Base-by-base conservation (phyloP, 768 basidiomycete species). In the Pholiota molesta region DNA sequence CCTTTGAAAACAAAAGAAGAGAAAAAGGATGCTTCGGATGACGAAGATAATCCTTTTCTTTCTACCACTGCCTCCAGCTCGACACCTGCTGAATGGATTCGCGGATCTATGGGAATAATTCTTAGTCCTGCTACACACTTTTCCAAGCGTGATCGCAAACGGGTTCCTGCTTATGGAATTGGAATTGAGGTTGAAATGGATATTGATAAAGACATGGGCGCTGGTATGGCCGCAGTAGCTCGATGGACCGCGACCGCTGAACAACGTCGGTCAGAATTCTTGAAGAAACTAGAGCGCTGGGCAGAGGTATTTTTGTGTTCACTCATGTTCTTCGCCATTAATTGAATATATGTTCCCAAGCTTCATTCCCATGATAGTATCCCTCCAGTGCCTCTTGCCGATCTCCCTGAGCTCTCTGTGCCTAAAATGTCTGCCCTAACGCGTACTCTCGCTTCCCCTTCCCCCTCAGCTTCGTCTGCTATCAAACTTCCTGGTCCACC, bases 151-250 rank as follows among this genome's bases (percentile, higher is more conserved):
- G 83, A 81, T 14, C 83, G 85, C 14, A 87, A 87, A 68, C 85
- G 93, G 45, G 77, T 92, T 19, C 88, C 91, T 35, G 92, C 85
- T 1, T 95, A 94, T 72, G 93, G 92, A 9, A 83, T 94, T 64
- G 93, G 93, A 1, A 91, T 95, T 54, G 91, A 94, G 74, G 91
- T 94, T 26, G 91, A 94, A 66, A 89, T 92, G 78, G 86, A 93
- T 68, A 84, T 92, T 59, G 90, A 92, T 74, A 91, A 90, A 75
- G 86, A 84, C 67, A 87, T 91, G 88, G 79, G 79, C 21, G 86
- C 83, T 49, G 91, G 92, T n/a, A 94, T 94, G 89, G 91, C 91
- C 39, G 90, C 92, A 29, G 90, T 95, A 47, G 92, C 93, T 56
- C 85, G 91, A 59, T 95, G 93, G 93, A 93, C 93, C 2, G 85